Percentiles rank a stretch among this genome's conserved stretches.
These are phyloP conservation scores for Urtica urens DNA, from an alignment of 306 rosid genomes.

Conservation along the genomic window DNA sequence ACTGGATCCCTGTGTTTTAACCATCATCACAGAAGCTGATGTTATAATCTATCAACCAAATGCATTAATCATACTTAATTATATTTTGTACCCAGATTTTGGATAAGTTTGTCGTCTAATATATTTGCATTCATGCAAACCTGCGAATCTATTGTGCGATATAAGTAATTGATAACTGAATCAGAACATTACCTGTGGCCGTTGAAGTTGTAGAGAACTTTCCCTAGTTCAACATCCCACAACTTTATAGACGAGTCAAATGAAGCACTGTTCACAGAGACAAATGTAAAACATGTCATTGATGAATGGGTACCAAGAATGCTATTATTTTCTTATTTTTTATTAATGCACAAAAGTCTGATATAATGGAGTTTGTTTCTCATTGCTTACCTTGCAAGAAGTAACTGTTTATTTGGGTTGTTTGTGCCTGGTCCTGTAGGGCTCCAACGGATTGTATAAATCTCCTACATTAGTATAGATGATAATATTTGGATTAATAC, in stretches of 20 bases:
- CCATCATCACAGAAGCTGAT: too few species aligned
- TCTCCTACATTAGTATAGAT: slow-evolving; percentile 38
- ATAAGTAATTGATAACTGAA: too few species aligned
- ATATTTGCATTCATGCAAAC: too few species aligned
- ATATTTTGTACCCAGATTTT: too few species aligned
- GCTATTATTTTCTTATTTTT: not conserved
- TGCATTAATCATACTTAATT: too few species aligned
- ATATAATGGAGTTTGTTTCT: not conserved
- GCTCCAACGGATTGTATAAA: slow-evolving; percentile 63
- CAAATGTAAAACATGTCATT: not conserved
- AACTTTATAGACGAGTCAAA: slow-evolving; percentile 51
- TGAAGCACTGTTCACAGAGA: slow-evolving; percentile 40
- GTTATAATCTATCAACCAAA: too few species aligned
- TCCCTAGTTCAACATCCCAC: slow-evolving; percentile 57
- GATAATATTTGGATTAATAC: too few species aligned
- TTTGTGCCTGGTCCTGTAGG: slow-evolving; percentile 48
- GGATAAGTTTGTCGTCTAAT: too few species aligned
- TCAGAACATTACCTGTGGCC: slow-evolving; percentile 42
- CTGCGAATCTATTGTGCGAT: too few species aligned
- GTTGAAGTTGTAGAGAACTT: slow-evolving; percentile 32
- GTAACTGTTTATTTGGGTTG: slow-evolving; percentile 39
- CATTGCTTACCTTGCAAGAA: slow-evolving; percentile 40
- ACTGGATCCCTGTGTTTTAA: slow-evolving; percentile 46
- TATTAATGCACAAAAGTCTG: not conserved
- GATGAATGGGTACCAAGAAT: too few species aligned